Percentiles rank a stretch among this genome's conserved stretches.
Conservation (phyloP, 2,329 filamentous ascomycete genomes). For the Hypoxylon sp. region DNA sequence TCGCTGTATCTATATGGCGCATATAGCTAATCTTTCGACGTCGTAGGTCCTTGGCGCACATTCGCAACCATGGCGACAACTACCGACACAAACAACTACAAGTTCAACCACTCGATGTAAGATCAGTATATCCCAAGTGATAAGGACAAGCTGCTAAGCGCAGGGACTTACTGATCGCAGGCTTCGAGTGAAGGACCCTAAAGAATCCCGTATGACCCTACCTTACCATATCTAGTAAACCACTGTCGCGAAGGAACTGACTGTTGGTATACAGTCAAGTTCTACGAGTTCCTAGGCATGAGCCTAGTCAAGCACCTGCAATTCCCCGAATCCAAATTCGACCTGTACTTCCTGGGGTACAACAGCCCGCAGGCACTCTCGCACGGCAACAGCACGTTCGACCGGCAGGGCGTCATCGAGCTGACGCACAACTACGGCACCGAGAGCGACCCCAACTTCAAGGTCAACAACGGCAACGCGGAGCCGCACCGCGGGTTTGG, state of each 20-base stretch:
- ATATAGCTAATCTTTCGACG: conserved; percentile 5
- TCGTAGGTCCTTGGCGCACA: conserved; percentile 41
- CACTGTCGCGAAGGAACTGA: not conserved
- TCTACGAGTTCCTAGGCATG: conserved; percentile 94
- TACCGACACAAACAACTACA: conserved; percentile 82
- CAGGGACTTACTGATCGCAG: conserved; percentile 59
- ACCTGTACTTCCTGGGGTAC: conserved; percentile 95
- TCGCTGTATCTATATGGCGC: not conserved
- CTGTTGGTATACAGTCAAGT: conserved; percentile 72
- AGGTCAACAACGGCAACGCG: conserved; percentile 88
- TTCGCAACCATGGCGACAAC: conserved; percentile 72
- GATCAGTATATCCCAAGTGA: conserved; percentile 43
- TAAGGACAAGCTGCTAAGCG: conserved; percentile 24
- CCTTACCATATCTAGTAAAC: conserved; percentile 33
- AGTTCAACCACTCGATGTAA: conserved; percentile 90
- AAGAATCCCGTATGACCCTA: conserved; percentile 71
- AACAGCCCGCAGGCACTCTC: conserved; percentile 82
- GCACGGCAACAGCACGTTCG: conserved; percentile 76
- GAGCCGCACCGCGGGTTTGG: conserved; percentile 88
- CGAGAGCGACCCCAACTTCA: conserved; percentile 84
- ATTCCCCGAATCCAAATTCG: conserved; percentile 90
- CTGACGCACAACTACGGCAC: conserved; percentile 89
- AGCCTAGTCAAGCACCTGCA: conserved; percentile 83
- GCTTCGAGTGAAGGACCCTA: conserved; percentile 95
- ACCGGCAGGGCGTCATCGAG: conserved; percentile 92